Evolutionary conservation across 2,329 filamentous ascomycete genomes (phyloP), one percentile per base, ranked within the genome.

Genomic region (Beauveria sp.): DNA sequence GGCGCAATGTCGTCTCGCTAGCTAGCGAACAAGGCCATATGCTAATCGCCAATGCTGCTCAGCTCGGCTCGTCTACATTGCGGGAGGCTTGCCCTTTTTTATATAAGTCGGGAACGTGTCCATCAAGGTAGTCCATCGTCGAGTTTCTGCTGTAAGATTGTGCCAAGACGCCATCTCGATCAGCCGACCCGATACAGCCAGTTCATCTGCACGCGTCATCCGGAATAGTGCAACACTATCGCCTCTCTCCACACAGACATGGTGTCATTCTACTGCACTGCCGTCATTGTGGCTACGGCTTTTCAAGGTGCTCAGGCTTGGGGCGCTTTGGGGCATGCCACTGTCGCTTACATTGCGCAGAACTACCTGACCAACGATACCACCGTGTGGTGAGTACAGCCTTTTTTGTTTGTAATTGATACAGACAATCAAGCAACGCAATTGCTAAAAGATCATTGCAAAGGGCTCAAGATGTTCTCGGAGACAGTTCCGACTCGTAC

Each of bases 261-360:
- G 59, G 59, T 61, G n/a, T 54, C 50, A 22, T 61, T 49, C 16
- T 49, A 48, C 34, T 50, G 38, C 22, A 40, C 60, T n/a, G 59
- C 62, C 22, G 50, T 67, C 20, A 10, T 62, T 8, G 42, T 40
- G 43, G 62, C 68, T 31, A 56, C 62, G 20, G 50, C 64, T 8
- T 49, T 65, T 22, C 65, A 65, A 22, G 63, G 65, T 24, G 66
- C 50, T 9, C 34, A 62, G 26, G 76, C 76, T 60, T 79, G 76
- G 76, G 76, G 76, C 14, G 69, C 70, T 8, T 73, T 78, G 63
- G 81, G 81, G 64, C 81, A 84, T 67, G 77, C 79, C 64, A 79
- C 81, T 1, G 74, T 83, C n/a, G 81, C 81, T 22, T 81, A 82
- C 67, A 69, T 84, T 49, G 81, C 81, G 1, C 75, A 74, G 56